Base-by-base conservation (phyloP, 106 monocot genomes). In the Posidonia australis region DNA sequence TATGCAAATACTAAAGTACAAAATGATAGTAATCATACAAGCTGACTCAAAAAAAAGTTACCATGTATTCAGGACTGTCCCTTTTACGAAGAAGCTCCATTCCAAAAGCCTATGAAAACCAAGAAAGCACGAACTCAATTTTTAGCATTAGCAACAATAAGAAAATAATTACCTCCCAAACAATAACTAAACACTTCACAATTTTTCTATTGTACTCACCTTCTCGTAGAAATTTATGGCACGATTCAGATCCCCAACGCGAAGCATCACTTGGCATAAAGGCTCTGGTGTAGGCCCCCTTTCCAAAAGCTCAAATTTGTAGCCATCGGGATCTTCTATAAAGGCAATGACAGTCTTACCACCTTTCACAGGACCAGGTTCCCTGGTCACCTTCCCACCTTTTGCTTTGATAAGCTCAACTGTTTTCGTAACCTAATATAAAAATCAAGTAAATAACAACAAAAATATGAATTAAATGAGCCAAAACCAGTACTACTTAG, bases 21-120 rank as follows among this genome's bases (percentile, higher is more conserved):
- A n/a, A n/a, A n/a, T n/a, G n/a, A n/a, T n/a, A n/a, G n/a, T n/a
- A n/a, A n/a, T n/a, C n/a, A n/a, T n/a, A 55, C 4, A 55, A 24
- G 19, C 10, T n/a, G 55, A 55, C 10, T 36, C 2, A 2, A 36
- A 36, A 7, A 36, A 64, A 64, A 1, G 0, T 72, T 69, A 91
- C 98, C 91, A 88, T 87, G 70, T 98, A 82, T 67, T 91, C 85
- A 20, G 87, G 91, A 72, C 85, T 91, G 62, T 91, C 98, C 61
- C 69, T 70, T 63, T 87, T 98, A 19, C 87, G 74, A 30, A 98
- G 72, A 73, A 98, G 85, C 67, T 98, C 81, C 98, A 98, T 91
- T 13, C 98, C 98, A 83, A 81, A 98, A 46, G 98, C 98, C 98
- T 98, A 43, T 10, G 11, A 22, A 44, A 49, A 19, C 13, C 2